Conservation (phyloP, 169 alveolate genomes). For the Toxoplasma gondii region DNA sequence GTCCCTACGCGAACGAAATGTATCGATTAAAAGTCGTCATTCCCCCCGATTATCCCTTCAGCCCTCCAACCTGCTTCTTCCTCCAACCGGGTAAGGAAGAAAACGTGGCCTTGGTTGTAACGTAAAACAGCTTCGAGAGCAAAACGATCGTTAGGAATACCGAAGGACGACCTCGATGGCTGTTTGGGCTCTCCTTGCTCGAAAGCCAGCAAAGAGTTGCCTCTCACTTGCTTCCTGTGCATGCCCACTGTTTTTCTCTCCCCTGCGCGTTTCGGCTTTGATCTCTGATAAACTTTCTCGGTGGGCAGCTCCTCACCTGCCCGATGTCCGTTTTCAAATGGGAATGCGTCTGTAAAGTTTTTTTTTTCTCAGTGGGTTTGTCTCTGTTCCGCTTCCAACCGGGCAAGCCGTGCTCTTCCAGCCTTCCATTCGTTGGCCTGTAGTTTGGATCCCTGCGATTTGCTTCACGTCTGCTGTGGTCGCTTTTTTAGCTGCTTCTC, state of each 20-base stretch:
- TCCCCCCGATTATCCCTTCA: constrained; percentile 85
- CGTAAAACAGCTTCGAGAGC: background rate
- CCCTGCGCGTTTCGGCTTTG: no score
- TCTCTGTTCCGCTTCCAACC: background rate
- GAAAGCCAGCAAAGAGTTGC: background rate
- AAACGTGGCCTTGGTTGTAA: background rate
- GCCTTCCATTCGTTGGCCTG: no score
- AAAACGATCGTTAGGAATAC: background rate
- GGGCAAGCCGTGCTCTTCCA: no score
- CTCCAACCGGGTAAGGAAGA: constrained; percentile 75
- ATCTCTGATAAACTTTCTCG: no score
- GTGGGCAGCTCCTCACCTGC: no score
- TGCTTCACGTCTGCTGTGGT: no score
- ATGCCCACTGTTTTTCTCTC: no score
- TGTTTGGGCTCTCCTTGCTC: background rate
- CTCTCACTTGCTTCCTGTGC: background rate
- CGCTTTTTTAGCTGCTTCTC: no score
- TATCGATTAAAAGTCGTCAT: constrained; percentile 80
- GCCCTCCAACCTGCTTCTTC: constrained; percentile 85
- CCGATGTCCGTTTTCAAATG: no score
- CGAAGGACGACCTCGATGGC: background rate
- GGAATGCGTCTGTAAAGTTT: no score
- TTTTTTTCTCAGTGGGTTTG: background rate
- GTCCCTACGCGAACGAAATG: constrained; percentile 80
- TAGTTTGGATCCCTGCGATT: no score